Conservation (phyloP, 2,329 filamentous ascomycete genomes). For the Aspergillus pseudoglaucus region DNA sequence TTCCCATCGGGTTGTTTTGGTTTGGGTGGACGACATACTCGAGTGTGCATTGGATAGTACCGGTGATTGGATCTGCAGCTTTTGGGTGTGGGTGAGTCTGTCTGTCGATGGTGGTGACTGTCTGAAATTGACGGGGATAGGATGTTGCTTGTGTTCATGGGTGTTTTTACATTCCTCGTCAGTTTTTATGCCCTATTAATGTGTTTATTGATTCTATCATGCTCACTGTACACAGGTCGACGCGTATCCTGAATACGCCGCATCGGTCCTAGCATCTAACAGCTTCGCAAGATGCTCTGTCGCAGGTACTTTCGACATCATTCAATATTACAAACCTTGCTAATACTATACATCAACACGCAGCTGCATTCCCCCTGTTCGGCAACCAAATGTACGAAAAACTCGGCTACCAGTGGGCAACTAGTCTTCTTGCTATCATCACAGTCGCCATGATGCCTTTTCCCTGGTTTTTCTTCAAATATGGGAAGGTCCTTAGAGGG, state of each 20-base stretch:
- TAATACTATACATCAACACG: background rate
- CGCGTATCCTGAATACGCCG: background rate
- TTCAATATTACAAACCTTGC: no score
- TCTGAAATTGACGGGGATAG: background rate
- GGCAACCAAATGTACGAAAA: background rate
- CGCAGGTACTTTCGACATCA: background rate
- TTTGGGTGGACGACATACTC: conserved; percentile 77
- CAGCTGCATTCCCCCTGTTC: background rate
- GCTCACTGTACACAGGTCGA: background rate
- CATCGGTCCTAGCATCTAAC: background rate
- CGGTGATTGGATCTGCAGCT: conserved; percentile 62
- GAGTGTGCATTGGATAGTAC: conserved; percentile 63
- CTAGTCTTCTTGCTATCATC: background rate
- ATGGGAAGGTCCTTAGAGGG: background rate
- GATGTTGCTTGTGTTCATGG: background rate
- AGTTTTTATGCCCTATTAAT: background rate
- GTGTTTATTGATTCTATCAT: no score
- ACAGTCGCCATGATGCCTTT: background rate
- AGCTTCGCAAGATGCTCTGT: background rate
- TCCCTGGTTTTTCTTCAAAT: background rate
- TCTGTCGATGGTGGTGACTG: no score
- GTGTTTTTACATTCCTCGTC: background rate
- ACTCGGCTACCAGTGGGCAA: background rate
- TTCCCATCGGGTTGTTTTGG: conserved; percentile 72
- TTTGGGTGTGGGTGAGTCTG: conserved; percentile 65